These are phyloP conservation scores for Pseudoturritis turrita DNA, from an alignment of 345 rosid species.

Conservation along the genomic window DNA sequence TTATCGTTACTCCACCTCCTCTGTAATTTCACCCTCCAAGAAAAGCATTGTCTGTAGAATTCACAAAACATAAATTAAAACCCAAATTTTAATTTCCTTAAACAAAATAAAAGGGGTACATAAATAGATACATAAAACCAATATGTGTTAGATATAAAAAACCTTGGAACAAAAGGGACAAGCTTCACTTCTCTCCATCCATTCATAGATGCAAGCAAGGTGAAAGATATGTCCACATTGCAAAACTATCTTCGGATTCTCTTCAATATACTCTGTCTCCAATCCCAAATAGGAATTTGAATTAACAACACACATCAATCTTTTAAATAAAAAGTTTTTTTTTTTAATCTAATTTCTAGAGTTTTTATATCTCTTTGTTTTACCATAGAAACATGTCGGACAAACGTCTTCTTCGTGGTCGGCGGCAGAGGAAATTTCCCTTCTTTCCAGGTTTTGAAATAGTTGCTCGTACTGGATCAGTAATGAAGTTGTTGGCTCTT, in stretches of 20 bases:
- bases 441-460: background rate
- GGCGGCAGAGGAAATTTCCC: background rate
- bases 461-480: slow-evolving; percentile 10
- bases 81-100: background rate
- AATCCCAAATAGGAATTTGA: background rate
- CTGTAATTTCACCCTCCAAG: slow-evolving; percentile 7
- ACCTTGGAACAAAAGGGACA: slow-evolving; percentile 57
- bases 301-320: background rate
- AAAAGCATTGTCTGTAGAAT: slow-evolving; percentile 22
- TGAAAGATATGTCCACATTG: slow-evolving; percentile 47
- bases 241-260: slow-evolving; percentile 43
- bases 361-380: background rate
- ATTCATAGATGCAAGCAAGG: slow-evolving; percentile 52
- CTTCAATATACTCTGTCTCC: slow-evolving; percentile 37
- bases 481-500: background rate
- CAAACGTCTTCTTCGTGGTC: slow-evolving; percentile 38
- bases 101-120: background rate
- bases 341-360: background rate
- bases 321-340: background rate
- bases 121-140: background rate
- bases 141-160: background rate
- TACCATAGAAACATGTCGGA: slow-evolving; percentile 55
- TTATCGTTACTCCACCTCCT: background rate
- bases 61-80: slow-evolving; percentile 13
- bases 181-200: slow-evolving; percentile 55